A percentile compares a stretch with the other conserved stretches of the same genome.
Conservation (phyloP, 495 filamentous ascomycete genomes). For the Saxophila tyrrhenica region DNA sequence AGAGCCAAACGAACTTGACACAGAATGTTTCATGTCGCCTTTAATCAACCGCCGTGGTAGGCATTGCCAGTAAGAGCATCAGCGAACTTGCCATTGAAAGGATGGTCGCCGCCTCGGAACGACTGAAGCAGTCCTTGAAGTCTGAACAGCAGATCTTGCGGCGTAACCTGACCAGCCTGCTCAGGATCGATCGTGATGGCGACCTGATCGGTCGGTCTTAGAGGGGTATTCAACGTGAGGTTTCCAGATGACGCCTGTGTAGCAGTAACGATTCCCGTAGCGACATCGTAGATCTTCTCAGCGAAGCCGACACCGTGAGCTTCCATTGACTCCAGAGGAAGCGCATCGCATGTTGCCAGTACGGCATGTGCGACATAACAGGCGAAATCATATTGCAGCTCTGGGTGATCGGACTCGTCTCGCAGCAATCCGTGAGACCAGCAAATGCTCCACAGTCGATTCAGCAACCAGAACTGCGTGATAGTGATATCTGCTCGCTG, state of each 20-base stretch:
- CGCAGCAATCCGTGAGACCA: not conserved
- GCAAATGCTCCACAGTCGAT: slow-evolving; percentile 4
- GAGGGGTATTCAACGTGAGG: not conserved
- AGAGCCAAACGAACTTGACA: too few species aligned
- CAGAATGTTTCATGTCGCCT: too few species aligned
- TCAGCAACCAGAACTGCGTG: slow-evolving; percentile 1
- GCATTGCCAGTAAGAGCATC: too few species aligned
- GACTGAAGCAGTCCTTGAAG: not conserved
- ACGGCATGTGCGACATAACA: not conserved
- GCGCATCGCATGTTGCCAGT: too few species aligned
- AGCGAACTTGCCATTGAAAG: not conserved
- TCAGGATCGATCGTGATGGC: not conserved
- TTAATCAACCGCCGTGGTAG: too few species aligned
- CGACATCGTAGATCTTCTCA: slow-evolving; percentile 1
- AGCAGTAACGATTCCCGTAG: not conserved
- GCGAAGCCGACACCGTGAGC: not conserved
- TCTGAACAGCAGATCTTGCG: not conserved
- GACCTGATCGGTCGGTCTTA: not conserved
- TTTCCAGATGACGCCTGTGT: not conserved
- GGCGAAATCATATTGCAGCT: slow-evolving; percentile 1
- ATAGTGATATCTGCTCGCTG: not conserved
- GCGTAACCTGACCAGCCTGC: not conserved
- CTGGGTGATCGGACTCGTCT: not conserved
- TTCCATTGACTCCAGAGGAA: not conserved
- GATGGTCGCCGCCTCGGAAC: not conserved